A percentile compares a stretch with the other conserved stretches of the same genome.
Conservation (phyloP, 2,329 filamentous ascomycete genomes). For the Exophiala dermatitidis region DNA sequence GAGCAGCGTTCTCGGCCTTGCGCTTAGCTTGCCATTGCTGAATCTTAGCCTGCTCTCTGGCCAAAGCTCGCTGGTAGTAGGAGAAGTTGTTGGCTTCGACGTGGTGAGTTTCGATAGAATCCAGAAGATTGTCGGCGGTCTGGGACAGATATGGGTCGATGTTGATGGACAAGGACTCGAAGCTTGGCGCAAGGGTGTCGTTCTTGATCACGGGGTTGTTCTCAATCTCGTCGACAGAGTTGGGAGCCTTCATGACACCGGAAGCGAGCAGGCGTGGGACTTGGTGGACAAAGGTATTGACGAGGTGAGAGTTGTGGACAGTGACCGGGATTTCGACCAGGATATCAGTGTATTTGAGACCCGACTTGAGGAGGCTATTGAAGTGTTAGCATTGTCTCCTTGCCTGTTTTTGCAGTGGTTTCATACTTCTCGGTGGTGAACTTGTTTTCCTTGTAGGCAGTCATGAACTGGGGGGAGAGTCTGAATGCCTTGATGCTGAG, state of each 20-base stretch:
- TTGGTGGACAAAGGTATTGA: conserved; percentile 92
- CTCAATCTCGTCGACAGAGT: conserved; percentile 70
- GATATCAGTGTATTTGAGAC: conserved; percentile 88
- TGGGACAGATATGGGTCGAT: conserved; percentile 98
- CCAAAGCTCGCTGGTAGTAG: conserved; percentile 88
- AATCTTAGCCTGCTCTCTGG: conserved; percentile 93
- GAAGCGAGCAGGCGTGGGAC: conserved; percentile 56
- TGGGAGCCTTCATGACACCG: conserved; percentile 53
- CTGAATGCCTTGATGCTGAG: conserved; percentile 87
- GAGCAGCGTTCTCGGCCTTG: conserved; percentile 86
- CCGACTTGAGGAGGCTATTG: conserved; percentile 81
- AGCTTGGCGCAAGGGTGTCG: conserved; percentile 72
- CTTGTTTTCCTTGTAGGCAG: conserved; percentile 91
- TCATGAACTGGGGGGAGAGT: conserved; percentile 78
- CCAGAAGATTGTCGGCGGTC: conserved; percentile 90
- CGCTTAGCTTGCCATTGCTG: conserved; percentile 94
- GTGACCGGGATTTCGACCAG: conserved; percentile 80
- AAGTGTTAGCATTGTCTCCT: conserved; percentile 26
- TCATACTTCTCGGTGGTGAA: conserved; percentile 90
- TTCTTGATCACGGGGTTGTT: conserved; percentile 53
- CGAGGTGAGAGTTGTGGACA: conserved; percentile 94
- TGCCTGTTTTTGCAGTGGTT: neutral
- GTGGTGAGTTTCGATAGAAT: conserved; percentile 96
- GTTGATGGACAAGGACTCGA: conserved; percentile 81
- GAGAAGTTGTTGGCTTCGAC: conserved; percentile 99